These are phyloP conservation scores for Atkinsonella texensis DNA, from an alignment of 2,329 filamentous ascomycete genomes.

Conservation along the genomic window DNA sequence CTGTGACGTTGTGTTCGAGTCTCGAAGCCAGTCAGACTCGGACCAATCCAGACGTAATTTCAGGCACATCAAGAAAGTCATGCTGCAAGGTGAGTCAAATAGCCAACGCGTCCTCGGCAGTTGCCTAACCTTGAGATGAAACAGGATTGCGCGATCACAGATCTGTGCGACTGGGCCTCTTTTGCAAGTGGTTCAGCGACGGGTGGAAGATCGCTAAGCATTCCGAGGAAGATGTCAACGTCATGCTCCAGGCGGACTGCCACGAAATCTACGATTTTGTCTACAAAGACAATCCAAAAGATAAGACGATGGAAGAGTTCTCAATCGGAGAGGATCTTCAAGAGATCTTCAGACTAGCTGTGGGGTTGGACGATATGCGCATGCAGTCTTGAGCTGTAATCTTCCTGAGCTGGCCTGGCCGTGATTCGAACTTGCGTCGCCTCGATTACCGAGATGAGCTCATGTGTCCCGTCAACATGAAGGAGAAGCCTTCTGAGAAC, in stretches of 20 bases:
- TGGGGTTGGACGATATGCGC: not conserved
- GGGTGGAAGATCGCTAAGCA: not conserved
- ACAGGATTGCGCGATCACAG: not conserved
- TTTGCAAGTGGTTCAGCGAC: not conserved
- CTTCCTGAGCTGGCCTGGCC: not conserved
- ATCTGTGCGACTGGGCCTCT: not conserved
- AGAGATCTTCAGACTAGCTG: not conserved
- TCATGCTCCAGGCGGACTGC: not conserved
- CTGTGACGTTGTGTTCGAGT: not conserved
- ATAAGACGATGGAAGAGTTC: not conserved
- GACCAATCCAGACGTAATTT: not conserved
- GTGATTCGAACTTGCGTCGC: not conserved
- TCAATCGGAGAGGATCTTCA: not conserved
- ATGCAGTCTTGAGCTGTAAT: not conserved
- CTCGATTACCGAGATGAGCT: no score
- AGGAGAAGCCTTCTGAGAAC: no score
- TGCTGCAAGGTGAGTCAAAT: not conserved
- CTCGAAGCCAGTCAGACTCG: not conserved
- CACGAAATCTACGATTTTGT: not conserved
- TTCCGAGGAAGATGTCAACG: not conserved
- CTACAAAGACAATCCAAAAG: not conserved
- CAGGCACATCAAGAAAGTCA: not conserved
- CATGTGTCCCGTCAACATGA: no score
- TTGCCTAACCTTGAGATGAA: not conserved
- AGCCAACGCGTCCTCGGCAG: no score